Evolutionary conservation across 257 asterid species (phyloP), one percentile per base, ranked within the genome.

Genomic region (Buddleja alternifolia): DNA sequence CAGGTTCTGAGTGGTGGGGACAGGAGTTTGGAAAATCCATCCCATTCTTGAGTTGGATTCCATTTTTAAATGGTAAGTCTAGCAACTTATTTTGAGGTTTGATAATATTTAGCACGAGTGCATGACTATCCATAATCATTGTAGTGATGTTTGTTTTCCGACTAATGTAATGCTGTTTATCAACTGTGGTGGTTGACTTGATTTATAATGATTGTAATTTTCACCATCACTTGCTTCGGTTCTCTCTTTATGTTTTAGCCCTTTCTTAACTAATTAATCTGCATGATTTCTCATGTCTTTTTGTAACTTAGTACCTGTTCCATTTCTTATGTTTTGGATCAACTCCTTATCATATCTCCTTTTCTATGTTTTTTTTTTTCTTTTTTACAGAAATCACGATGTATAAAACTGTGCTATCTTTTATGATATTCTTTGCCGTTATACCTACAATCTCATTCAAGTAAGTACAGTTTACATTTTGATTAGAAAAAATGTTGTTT

Each of bases 1-100:
- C 80, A 91, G 97, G 96, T 60, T 84, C 95, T 50, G 92, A 87
- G 66, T 91, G 97, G 97, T 91, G 97, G 97, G 93, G 77, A 51
- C 96, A 84, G 69, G 78, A 76, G 34, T 75, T 89, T 60, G 95
- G 95, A 70, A 81, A 82, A 73, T 84, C 93, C 48, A 17, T 91
- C 71, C 88, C 97, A 12, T 57, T 83, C 41, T 77, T 89, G 67
- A 80, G 80, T 65, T 89, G 97, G 97, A 76, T 89, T 78, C 97
- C 97, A 4, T 59, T 75, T 79, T 14, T 87, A 62, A 86, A 74
- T 40, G 95, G 97, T 87, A 79, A 82, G 91, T 41, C 59, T 73
- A 74, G 66, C 66, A 37, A 41, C 29, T 42, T 40, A 16, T 23
- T 48, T 64, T 64, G 45, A 39, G 46, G 42, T 50, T 48, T 60